Conservation (phyloP, 768 basidiomycete species). For the Lactarius evosmus region DNA sequence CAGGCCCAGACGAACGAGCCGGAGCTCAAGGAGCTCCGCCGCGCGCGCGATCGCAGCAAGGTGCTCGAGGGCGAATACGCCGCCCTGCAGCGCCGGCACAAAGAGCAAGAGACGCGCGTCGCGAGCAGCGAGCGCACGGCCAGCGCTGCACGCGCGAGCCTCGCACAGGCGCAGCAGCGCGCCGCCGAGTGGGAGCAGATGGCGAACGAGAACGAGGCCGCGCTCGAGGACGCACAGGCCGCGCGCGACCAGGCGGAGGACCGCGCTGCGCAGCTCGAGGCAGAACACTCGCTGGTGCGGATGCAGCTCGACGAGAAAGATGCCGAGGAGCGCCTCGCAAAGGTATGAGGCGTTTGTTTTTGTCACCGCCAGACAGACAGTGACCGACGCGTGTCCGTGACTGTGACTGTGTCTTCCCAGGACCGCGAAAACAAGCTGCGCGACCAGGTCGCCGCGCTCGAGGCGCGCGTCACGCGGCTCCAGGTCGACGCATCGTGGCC, state of each 20-base stretch:
- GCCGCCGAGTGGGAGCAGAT: constrained; percentile 79
- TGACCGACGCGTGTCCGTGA: too few species aligned
- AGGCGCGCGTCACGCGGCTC: constrained; percentile 54
- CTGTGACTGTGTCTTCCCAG: too few species aligned
- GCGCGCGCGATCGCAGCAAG: constrained; percentile 52
- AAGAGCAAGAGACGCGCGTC: constrained; percentile 64
- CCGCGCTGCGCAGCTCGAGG: constrained; percentile 59
- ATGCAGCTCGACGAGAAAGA: constrained; percentile 76
- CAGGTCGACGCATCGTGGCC: constrained; percentile 58
- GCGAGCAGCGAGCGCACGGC: constrained; percentile 60
- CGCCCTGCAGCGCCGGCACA: constrained; percentile 65
- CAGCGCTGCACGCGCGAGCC: constrained; percentile 54
- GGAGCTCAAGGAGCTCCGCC: constrained; percentile 68
- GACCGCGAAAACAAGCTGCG: constrained; percentile 67
- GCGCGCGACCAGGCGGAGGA: constrained; percentile 68
- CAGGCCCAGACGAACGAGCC: constrained; percentile 65
- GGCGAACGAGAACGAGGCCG: constrained; percentile 64
- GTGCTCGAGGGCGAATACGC: constrained; percentile 65
- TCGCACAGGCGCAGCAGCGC: constrained; percentile 72
- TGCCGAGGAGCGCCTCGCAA: constrained; percentile 60
- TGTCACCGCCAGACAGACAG: too few species aligned
- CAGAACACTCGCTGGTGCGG: constrained; percentile 63
- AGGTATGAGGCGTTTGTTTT: too few species aligned
- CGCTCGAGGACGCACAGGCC: constrained; percentile 56
- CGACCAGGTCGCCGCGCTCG: constrained; percentile 61